Conservation (phyloP, 1,139 yeast genomes). For the Candida sp. region DNA sequence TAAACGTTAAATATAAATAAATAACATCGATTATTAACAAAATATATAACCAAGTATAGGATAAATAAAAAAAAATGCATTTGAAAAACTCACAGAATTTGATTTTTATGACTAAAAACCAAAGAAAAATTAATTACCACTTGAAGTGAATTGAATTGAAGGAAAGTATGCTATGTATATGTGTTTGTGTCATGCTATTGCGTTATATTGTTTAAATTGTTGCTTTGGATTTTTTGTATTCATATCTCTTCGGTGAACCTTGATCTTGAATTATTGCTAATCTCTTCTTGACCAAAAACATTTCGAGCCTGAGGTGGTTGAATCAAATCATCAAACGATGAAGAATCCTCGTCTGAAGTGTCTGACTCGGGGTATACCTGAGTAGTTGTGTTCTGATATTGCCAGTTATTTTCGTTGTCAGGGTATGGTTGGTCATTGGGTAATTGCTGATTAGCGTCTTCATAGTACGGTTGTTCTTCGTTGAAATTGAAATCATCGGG, state of each 20-base stretch:
- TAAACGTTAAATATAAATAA: too few relatives aligned
- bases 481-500: slow-evolving; percentile 12
- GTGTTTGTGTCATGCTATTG: background rate
- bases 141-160: background rate
- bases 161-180: background rate
- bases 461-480: slow-evolving; percentile 4
- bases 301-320: slow-evolving; percentile 8
- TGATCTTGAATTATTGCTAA: slow-evolving; percentile 20
- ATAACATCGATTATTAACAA: background rate
- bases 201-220: background rate
- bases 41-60: too few relatives aligned
- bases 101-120: background rate
- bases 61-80: background rate
- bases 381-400: slow-evolving; percentile 2
- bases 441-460: slow-evolving; percentile 7
- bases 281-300: slow-evolving; percentile 13
- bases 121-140: background rate
- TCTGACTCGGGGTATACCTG: slow-evolving; percentile 11
- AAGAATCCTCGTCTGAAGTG: slow-evolving; percentile 10
- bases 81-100: background rate
- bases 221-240: background rate
- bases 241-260: slow-evolving; percentile 22
- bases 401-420: slow-evolving; percentile 9
- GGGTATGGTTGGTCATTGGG: slow-evolving; percentile 11
- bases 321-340: slow-evolving; percentile 9